Percentiles rank a stretch among this genome's conserved stretches.
phyloP scores from a whole-genome alignment of 2,329 filamentous ascomycete genomes.

The Pestalotiopsis fici region DNA sequence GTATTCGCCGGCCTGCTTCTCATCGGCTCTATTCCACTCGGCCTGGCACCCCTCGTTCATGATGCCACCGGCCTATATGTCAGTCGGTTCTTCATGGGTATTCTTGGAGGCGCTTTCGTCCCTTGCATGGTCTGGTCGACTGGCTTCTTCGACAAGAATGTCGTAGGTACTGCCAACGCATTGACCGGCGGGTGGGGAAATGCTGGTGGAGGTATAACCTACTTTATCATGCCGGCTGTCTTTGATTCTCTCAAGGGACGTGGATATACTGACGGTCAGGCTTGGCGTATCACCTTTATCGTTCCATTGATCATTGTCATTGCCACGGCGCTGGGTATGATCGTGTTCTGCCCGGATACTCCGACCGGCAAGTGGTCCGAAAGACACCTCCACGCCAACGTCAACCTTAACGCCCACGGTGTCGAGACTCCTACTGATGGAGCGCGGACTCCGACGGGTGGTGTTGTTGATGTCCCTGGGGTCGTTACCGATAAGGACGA shows the following conservation, averaged over 20 bases:
- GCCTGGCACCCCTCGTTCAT: slow-evolving; percentile 76
- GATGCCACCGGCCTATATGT: slow-evolving; percentile 68
- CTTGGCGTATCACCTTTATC: slow-evolving; percentile 84
- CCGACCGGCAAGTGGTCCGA: slow-evolving; percentile 82
- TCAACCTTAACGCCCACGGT: slow-evolving; percentile 50
- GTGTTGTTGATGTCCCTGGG: slow-evolving; percentile 53
- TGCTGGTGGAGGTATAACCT: slow-evolving; percentile 85
- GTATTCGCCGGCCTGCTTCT: slow-evolving; percentile 82
- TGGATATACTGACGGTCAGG: slow-evolving; percentile 64
- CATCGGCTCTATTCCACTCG: slow-evolving; percentile 77
- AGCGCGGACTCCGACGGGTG: slow-evolving; percentile 21
- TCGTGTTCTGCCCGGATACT: slow-evolving; percentile 77
- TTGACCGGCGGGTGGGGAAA: slow-evolving; percentile 85
- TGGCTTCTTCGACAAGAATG: slow-evolving; percentile 89
- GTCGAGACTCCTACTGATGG: slow-evolving; percentile 17
- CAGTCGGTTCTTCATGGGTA: slow-evolving; percentile 78
- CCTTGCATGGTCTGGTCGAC: slow-evolving; percentile 93
- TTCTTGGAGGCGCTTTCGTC: slow-evolving; percentile 77
- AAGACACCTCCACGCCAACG: slow-evolving; percentile 59
- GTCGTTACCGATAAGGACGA: slow-evolving; percentile 44
- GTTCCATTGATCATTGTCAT: slow-evolving; percentile 80
- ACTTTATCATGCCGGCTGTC: slow-evolving; percentile 91
- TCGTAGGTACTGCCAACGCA: slow-evolving; percentile 87
- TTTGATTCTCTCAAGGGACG: slow-evolving; percentile 73
- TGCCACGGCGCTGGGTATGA: slow-evolving; percentile 64